Evolutionary conservation across 148 eudicot species (phyloP), one percentile per base, ranked within the genome.

Genomic region (Dysphania ambrosioides): DNA sequence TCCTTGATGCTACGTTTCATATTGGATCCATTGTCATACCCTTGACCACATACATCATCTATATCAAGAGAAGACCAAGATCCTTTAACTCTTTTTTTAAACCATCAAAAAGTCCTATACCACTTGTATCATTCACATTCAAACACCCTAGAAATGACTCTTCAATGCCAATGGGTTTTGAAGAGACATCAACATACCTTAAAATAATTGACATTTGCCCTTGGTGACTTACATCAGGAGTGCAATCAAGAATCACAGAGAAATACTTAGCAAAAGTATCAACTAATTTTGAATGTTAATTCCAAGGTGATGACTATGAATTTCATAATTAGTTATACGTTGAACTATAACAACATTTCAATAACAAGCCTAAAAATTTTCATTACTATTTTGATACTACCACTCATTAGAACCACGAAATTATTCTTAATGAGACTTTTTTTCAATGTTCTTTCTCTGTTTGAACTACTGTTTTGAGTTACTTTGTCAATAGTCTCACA

Each of bases 231-330:
- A 29, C 42, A 10, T 38, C 63, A 61, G 62, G 3, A 71, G 31
- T 36, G 47, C 42, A n/a, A n/a, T n/a, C n/a, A n/a, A n/a, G n/a
- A n/a, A n/a, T n/a, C n/a, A n/a, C n/a, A n/a, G n/a, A n/a, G n/a
- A n/a, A 63, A 26, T 31, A 36, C 24, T 73, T 6, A 80, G 65
- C 67, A 71, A 56, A 16, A 56, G 24, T 65, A 80, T 80, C 40
- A 80, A 76, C 66, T 80, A 76, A 44, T 76, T 64, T 64, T 78
- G 80, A 15, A 71, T 78, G 12, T 13, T 77, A 30, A 60, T 69
- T 4, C 80, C 75, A 71, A 77, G 75, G 24, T 60, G 71, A 71
- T 64, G 72, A 15, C 18, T 18, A 4, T 78, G 66, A 59, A 70
- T 42, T 35, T 77, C 60, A 77, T 60, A 18, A 40, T 29, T 70